Percentiles rank a stretch among this genome's conserved stretches.
phyloP scores from a whole-genome alignment of 768 basidiomycete genomes.

The Rhizopogon sp. region DNA sequence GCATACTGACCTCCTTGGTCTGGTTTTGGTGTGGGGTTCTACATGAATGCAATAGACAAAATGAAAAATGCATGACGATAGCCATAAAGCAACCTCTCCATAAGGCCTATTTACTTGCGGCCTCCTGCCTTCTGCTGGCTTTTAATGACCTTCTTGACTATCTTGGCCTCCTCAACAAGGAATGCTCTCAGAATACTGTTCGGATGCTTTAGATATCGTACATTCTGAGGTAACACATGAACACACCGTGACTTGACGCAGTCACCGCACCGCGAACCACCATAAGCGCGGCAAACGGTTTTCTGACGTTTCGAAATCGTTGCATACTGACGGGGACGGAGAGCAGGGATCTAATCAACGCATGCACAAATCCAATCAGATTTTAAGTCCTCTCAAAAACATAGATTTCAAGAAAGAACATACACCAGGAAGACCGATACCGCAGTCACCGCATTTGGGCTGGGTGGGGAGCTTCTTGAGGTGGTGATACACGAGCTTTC shows the following conservation, averaged over 20 bases:
- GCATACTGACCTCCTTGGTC: constrained; percentile 8
- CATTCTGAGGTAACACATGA: neutral
- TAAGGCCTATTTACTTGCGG: constrained; percentile 18
- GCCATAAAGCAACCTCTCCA: constrained; percentile 8
- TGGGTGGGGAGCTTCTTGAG: constrained; percentile 89
- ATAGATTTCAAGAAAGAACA: constrained; percentile 26
- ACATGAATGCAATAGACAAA: constrained; percentile 18
- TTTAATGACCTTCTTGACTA: constrained; percentile 99
- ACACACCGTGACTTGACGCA: constrained; percentile 93
- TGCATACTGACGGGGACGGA: constrained; percentile 94
- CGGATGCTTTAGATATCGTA: neutral
- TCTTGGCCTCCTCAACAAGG: constrained; percentile 99
- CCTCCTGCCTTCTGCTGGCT: constrained; percentile 51
- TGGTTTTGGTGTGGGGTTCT: constrained; percentile 6
- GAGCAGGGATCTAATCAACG: constrained; percentile 72
- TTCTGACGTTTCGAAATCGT: constrained; percentile 96
- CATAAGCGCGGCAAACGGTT: constrained; percentile 94
- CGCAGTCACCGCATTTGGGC: constrained; percentile 99
- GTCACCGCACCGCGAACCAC: constrained; percentile 93
- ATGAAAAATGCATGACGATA: constrained; percentile 8
- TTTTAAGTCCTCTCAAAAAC: constrained; percentile 1
- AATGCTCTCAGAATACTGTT: constrained; percentile 93
- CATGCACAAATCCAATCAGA: neutral
- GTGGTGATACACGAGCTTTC: constrained; percentile 97
- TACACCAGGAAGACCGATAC: constrained; percentile 90